These are phyloP conservation scores for Fusarium solani-melongenae DNA, from an alignment of 2,329 filamentous ascomycete genomes.

Conservation along the genomic window DNA sequence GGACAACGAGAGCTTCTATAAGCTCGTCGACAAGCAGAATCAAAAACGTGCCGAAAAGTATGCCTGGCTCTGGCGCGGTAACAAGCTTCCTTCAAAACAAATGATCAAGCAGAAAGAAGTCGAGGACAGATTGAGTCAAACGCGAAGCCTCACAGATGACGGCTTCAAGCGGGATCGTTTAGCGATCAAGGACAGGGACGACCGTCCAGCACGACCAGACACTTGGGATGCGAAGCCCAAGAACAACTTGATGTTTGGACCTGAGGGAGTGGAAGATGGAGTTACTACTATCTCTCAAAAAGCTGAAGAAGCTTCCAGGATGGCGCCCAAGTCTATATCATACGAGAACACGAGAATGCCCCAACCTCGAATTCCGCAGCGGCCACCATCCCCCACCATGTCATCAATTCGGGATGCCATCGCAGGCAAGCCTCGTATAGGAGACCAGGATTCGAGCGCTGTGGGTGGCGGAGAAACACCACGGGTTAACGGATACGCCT, in stretches of 20 bases:
- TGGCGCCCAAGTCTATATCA: conserved; percentile 79
- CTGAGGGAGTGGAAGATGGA: conserved; percentile 71
- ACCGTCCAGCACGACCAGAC: conserved; percentile 81
- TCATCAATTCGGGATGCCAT: conserved; percentile 89
- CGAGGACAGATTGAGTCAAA: conserved; percentile 62
- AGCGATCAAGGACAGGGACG: conserved; percentile 73
- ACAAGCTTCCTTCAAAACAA: conserved; percentile 86
- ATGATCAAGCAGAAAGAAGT: conserved; percentile 75
- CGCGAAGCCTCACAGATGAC: conserved; percentile 63
- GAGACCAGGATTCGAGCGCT: conserved; percentile 69
- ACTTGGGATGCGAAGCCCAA: conserved; percentile 79
- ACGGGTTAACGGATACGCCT: conserved; percentile 91
- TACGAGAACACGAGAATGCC: conserved; percentile 88
- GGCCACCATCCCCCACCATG: conserved; percentile 82
- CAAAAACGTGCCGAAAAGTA: conserved; percentile 85
- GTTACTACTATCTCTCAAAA: conserved; percentile 73
- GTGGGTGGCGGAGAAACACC: conserved; percentile 76
- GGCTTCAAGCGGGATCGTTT: conserved; percentile 68
- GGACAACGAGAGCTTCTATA: conserved; percentile 97
- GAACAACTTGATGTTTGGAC: conserved; percentile 89
- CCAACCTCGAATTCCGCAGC: conserved; percentile 53
- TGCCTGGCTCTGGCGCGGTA: conserved; percentile 87
- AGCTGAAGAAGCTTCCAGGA: conserved; percentile 76
- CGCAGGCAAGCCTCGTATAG: conserved; percentile 73
- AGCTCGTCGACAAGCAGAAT: conserved; percentile 90